Evolutionary conservation across 2,329 filamentous ascomycete genomes (phyloP).

Genomic region (Penicillium brevicompactum): DNA sequence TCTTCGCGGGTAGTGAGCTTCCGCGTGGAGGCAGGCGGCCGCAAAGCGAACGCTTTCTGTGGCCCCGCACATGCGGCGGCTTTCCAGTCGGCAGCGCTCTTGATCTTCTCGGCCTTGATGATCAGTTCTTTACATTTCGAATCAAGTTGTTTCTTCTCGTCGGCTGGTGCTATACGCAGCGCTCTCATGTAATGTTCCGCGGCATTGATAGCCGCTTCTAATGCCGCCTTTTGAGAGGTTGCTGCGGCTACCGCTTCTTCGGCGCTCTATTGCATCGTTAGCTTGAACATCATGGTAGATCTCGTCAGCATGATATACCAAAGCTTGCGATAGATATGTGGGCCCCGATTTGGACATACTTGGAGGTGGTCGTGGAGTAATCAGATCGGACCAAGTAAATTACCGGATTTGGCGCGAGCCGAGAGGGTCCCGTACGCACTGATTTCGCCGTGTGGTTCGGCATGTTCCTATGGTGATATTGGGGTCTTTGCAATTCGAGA

Average conservation of each 20-base stretch:
- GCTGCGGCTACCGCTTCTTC: slow-evolving; percentile 56
- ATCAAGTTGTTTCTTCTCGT: slow-evolving; percentile 68
- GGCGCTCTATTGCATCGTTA: slow-evolving; percentile 50
- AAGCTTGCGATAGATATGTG: slow-evolving; percentile 32
- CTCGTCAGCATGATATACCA: slow-evolving; percentile 25
- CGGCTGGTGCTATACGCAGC: slow-evolving; percentile 60
- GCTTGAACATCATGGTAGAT: slow-evolving; percentile 7
- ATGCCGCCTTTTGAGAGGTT: slow-evolving; percentile 62
- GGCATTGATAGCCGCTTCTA: slow-evolving; percentile 74
- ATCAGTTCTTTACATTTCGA: slow-evolving; percentile 71
- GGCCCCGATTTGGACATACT: slow-evolving; percentile 34
- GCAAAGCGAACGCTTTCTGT: slow-evolving; percentile 36
- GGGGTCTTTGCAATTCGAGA: background rate
- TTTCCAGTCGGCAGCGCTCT: slow-evolving; percentile 47
- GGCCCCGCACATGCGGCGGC: slow-evolving; percentile 19
- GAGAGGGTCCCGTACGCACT: slow-evolving; percentile 2
- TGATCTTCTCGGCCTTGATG: slow-evolving; percentile 73
- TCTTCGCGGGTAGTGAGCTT: slow-evolving; percentile 70
- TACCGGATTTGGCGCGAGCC: slow-evolving; percentile 13
- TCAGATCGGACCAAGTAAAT: slow-evolving; percentile 10
- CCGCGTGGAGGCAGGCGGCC: slow-evolving; percentile 57
- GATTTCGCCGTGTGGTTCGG: background rate
- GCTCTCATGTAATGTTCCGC: slow-evolving; percentile 83
- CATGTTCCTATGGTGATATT: background rate
- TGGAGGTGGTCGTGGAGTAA: slow-evolving; percentile 6